These are phyloP conservation scores for Botryosphaeria dothidea DNA, from an alignment of 2,329 filamentous ascomycete genomes.

Conservation along the genomic window DNA sequence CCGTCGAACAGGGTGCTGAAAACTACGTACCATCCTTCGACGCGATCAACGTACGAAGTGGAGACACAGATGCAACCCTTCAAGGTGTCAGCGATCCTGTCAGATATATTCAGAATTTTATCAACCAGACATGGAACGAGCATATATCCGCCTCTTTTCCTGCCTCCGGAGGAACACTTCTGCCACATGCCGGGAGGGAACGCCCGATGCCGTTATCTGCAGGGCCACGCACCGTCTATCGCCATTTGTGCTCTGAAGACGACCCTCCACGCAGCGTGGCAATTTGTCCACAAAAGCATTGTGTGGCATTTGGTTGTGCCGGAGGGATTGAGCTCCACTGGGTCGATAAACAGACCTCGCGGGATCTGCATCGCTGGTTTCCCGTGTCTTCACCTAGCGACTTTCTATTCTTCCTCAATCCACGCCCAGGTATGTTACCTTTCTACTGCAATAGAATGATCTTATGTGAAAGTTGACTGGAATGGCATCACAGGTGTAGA, in stretches of 20 bases:
- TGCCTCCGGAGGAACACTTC: not conserved
- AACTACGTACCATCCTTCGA: conserved; percentile 22
- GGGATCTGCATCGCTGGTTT: conserved; percentile 58
- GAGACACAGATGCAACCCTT: conserved; percentile 28
- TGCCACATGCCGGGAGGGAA: not conserved
- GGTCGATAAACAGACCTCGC: conserved; percentile 51
- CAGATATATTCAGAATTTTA: conserved; percentile 27
- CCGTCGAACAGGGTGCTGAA: not conserved
- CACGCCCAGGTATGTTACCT: conserved; percentile 41
- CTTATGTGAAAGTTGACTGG: not conserved
- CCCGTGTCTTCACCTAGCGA: conserved; percentile 57
- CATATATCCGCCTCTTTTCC: not conserved
- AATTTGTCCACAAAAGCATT: conserved; percentile 64
- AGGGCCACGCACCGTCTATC: conserved; percentile 43
- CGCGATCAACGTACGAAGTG: conserved; percentile 30
- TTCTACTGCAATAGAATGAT: not conserved
- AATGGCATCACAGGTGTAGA: conserved; percentile 37
- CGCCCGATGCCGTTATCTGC: not conserved
- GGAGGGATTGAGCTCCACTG: conserved; percentile 66
- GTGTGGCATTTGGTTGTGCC: conserved; percentile 66
- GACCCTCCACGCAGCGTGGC: conserved; percentile 66
- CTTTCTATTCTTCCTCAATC: conserved; percentile 62
- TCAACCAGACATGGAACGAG: conserved; percentile 36
- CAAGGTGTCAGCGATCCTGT: conserved; percentile 26
- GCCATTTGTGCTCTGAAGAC: conserved; percentile 59